phyloP scores from a whole-genome alignment of 2,329 filamentous ascomycete species.

The Alternaria hordeiaustralica region DNA sequence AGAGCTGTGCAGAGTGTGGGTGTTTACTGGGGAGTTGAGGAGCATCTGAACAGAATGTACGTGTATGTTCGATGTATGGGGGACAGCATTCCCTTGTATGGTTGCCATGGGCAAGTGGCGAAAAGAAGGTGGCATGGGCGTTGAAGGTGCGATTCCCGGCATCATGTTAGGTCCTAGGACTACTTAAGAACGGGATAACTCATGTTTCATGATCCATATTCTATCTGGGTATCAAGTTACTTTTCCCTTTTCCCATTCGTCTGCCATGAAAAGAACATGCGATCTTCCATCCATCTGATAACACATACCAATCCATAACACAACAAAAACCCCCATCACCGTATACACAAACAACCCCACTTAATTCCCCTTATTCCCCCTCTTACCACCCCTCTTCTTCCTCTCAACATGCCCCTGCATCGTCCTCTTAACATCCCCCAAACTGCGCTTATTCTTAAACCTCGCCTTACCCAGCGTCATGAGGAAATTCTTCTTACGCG shows the following conservation, averaged over 20 bases:
- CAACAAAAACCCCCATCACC: neutral
- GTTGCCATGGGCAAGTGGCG: neutral
- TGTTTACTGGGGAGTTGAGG: neutral
- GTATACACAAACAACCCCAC: neutral
- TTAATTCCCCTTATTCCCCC: constrained; percentile 66
- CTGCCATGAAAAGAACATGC: neutral
- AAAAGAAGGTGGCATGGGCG: neutral
- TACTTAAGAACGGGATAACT: neutral
- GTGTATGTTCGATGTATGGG: neutral
- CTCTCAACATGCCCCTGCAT: constrained; percentile 82
- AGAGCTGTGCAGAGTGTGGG: neutral
- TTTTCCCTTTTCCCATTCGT: neutral
- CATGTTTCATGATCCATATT: neutral
- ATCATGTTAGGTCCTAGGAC: neutral
- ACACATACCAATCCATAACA: neutral
- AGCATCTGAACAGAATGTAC: too few relatives aligned
- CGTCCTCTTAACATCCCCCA: constrained; percentile 82
- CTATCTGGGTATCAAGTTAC: constrained; percentile 2
- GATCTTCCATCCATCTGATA: neutral
- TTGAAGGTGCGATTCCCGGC: neutral
- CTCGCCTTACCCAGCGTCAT: constrained; percentile 98
- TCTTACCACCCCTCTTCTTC: constrained; percentile 81
- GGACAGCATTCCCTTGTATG: neutral
- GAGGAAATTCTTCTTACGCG: constrained; percentile 95
- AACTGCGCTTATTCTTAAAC: constrained; percentile 91